Conservation (phyloP, 2,329 filamentous ascomycete genomes). For the Calonectria honghensis region DNA sequence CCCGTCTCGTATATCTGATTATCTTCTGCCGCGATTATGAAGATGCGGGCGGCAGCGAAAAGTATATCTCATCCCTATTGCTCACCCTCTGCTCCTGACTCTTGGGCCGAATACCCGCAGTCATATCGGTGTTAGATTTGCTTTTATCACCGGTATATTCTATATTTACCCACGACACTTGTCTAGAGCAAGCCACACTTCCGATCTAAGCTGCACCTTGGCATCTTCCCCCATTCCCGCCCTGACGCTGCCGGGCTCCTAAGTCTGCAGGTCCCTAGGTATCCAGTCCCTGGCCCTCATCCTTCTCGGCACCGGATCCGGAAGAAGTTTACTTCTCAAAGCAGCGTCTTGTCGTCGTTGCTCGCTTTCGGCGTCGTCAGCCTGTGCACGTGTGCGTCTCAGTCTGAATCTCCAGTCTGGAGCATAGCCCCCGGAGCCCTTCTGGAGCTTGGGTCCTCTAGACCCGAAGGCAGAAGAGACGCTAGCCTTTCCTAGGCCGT, state of each 20-base stretch:
- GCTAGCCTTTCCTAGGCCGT: constrained; percentile 28
- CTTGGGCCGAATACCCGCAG: constrained; percentile 13
- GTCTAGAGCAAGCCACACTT: constrained; percentile 25
- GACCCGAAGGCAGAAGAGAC: constrained; percentile 12
- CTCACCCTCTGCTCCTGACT: constrained; percentile 14
- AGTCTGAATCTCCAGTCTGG: constrained; percentile 30
- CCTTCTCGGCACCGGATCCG: neutral
- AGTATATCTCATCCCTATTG: constrained; percentile 32
- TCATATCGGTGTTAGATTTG: constrained; percentile 26
- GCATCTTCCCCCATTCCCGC: neutral
- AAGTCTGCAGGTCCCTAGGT: neutral
- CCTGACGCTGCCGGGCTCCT: neutral
- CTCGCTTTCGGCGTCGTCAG: constrained; percentile 39
- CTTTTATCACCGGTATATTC: constrained; percentile 8
- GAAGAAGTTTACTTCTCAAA: neutral
- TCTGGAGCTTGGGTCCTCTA: constrained; percentile 34
- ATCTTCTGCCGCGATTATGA: neutral
- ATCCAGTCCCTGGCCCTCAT: constrained; percentile 4
- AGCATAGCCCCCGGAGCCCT: constrained; percentile 23
- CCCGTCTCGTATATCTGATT: constrained; percentile 35
- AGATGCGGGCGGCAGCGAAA: constrained; percentile 6
- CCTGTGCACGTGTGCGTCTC: constrained; percentile 42
- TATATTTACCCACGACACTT: constrained; percentile 23
- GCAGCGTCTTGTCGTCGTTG: neutral
- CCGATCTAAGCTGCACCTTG: neutral